These are phyloP conservation scores for Dissoconium aciculare DNA, from an alignment of 2,329 filamentous ascomycete genomes.

Conservation along the genomic window DNA sequence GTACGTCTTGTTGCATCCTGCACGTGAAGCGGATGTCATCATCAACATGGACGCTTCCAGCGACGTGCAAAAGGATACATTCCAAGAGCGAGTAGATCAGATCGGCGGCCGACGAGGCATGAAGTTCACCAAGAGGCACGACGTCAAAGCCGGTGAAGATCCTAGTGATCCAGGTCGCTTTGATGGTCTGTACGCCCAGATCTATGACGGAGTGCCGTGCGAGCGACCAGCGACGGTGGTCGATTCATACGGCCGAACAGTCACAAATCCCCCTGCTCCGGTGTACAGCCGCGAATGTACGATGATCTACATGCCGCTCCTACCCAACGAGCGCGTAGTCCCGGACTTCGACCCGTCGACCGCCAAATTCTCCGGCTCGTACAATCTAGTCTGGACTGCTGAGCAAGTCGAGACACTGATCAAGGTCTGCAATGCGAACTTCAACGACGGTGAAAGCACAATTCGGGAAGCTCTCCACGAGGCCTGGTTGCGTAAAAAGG, in stretches of 20 bases:
- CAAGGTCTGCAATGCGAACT: conserved; percentile 18
- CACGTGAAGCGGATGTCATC: conserved; percentile 19
- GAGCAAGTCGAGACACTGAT: conserved; percentile 23
- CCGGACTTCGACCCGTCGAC: conserved; percentile 21
- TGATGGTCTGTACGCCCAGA: conserved; percentile 20
- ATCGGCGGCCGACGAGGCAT: conserved; percentile 21
- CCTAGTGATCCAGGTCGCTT: conserved; percentile 18
- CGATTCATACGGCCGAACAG: conserved; percentile 19
- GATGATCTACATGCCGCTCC: conserved; percentile 22
- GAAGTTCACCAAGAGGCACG: conserved; percentile 19
- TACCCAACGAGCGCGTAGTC: conserved; percentile 22
- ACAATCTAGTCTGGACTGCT: conserved; percentile 23
- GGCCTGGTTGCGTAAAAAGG: conserved; percentile 15
- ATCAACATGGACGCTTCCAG: conserved; percentile 23
- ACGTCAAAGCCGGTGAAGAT: conserved; percentile 13
- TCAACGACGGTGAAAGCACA: conserved; percentile 14
- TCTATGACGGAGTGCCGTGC: conserved; percentile 16
- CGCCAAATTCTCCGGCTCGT: conserved; percentile 20
- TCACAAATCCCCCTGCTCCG: conserved; percentile 19
- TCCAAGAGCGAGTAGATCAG: conserved; percentile 21
- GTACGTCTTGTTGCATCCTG: conserved; percentile 18
- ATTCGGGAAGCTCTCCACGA: conserved; percentile 16
- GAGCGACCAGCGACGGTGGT: conserved; percentile 16
- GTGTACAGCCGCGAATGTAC: conserved; percentile 14
- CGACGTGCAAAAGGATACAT: conserved; percentile 24